Base-by-base conservation (phyloP, 108 stramenopile species). In the Thalassiosira profunda region DNA sequence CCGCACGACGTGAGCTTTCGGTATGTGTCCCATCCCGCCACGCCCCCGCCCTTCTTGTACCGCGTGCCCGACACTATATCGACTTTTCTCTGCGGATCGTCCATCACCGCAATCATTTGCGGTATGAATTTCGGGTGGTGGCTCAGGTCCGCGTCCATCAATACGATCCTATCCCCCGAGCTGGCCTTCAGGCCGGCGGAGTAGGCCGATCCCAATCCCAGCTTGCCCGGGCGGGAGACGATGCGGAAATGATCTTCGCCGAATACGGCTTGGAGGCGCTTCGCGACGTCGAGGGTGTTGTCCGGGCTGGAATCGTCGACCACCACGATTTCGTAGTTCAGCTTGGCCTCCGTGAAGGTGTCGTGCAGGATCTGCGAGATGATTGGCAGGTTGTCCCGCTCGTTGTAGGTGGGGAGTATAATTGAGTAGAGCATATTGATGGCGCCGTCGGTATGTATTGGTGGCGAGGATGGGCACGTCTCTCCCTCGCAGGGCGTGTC, bases 111-210 rank as follows among this genome's bases (percentile, higher is more conserved):
- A 33, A 97, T 88, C 94, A 98, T 91, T 53, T 96, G 58, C 7
- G 96, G 94, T 49, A 98, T 98, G 63, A 90, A 91, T 74, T 96
- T 98, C 6, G 98, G 98, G 79, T 99, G 99, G 74, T 99, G 99
- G 34, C 86, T 89, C 60, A 99, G 64, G 67, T 99, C 99, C 0
- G 98, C 99, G 74, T 99, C 99, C 98, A 99, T 98, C 15, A 99
- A 74, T 44, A 99, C 70, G 43, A 98, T 95, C 35, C 92, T 83
- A 18, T 95, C 78, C 9, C 97, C 96, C 30, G 84, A 91, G 28
- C 70, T 70, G 33, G 77, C 84, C 54, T 92, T 84, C 28, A 98
- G 74, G 15, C 94, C 98, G 33, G 93, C 98, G 28, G 88, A 80
- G 75, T 99, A 99, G 14, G 99, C 99, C 0, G 91, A 91, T 9